Percentiles rank a stretch among this genome's conserved stretches.
phyloP scores from a whole-genome alignment of 2,329 filamentous ascomycete genomes.

The Colletotrichum simmondsii region DNA sequence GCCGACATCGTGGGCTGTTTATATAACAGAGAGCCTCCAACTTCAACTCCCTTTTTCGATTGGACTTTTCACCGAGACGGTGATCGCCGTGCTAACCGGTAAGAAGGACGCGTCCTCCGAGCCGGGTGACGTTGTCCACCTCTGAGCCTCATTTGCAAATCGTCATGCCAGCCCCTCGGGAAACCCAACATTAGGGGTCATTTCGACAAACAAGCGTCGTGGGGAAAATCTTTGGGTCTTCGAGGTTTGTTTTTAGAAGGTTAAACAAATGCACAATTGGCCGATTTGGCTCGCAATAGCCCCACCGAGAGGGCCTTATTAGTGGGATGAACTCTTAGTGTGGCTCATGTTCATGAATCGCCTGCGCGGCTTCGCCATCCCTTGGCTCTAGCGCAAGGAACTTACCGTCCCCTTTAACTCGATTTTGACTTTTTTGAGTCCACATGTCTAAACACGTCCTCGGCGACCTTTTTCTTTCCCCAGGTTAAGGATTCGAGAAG shows the following conservation, averaged over 20 bases:
- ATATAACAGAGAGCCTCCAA: not conserved
- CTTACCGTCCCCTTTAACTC: not conserved
- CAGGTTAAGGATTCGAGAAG: not conserved
- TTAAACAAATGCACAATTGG: not conserved
- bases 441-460: not conserved
- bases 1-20: not conserved
- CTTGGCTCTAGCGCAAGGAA: not conserved
- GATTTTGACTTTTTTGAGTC: not conserved
- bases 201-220: not conserved
- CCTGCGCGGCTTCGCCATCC: not conserved
- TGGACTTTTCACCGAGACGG: not conserved
- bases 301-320: not conserved
- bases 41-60: too few relatives aligned
- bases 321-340: constrained; percentile 7
- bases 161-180: not conserved
- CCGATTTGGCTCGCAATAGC: not conserved
- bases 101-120: constrained; percentile 5
- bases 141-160: constrained; percentile 8
- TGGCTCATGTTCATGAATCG: constrained; percentile 15
- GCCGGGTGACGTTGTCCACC: not conserved
- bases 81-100: not conserved
- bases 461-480: not conserved
- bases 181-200: constrained; percentile 4
- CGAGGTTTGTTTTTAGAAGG: not conserved
- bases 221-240: not conserved